Evolutionary conservation across 345 rosid species (phyloP).

Genomic region (Moricandia moricandioides): DNA sequence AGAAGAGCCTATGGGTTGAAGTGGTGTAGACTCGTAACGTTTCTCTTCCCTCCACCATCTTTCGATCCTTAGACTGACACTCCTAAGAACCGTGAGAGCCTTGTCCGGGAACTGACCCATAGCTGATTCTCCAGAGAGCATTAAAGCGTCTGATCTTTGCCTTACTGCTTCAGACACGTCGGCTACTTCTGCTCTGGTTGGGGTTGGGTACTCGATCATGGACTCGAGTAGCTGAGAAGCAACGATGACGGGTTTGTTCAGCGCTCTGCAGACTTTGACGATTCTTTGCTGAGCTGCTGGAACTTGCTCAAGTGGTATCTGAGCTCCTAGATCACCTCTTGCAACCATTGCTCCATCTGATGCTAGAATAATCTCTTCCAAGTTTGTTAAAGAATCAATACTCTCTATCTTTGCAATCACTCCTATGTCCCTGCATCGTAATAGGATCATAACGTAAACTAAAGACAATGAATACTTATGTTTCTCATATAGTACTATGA

Average conservation of each 20-base stretch:
- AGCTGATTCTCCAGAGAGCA: slow-evolving; percentile 38
- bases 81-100: slow-evolving; percentile 90
- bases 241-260: not conserved
- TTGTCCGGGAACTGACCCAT: slow-evolving; percentile 99
- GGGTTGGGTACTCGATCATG: slow-evolving; percentile 23
- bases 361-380: not conserved
- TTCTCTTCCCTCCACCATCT: not conserved
- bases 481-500: too few relatives aligned
- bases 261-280: not conserved
- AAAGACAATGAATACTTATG: not conserved
- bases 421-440: not conserved
- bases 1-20: not conserved
- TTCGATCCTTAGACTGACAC: slow-evolving; percentile 43
- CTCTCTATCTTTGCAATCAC: not conserved
- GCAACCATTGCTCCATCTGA: not conserved
- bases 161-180: slow-evolving; percentile 99
- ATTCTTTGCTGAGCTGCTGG: not conserved
- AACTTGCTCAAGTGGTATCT: not conserved
- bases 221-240: not conserved
- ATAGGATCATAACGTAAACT: not conserved
- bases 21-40: not conserved
- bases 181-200: slow-evolving; percentile 99
- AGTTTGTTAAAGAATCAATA: not conserved
- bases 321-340: not conserved
- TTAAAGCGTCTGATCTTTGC: slow-evolving; percentile 95